Conservation (phyloP, 1,139 yeast species). For the Suhomyces terraborum region DNA sequence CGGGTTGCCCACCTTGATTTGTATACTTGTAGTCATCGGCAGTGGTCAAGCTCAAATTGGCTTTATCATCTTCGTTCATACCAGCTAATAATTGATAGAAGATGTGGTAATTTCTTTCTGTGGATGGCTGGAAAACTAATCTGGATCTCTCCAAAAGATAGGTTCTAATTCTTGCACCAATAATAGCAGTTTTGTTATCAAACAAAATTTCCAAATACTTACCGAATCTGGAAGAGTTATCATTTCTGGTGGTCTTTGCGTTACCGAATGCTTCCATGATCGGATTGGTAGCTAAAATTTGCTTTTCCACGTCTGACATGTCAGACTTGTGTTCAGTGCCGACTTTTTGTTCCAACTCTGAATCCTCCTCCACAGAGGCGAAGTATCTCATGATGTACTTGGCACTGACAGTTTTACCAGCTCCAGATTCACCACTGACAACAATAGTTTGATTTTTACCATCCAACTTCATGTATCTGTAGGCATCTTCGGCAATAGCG, state of each 20-base stretch:
- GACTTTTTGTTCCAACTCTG: constrained; percentile 34
- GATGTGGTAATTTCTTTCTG: constrained; percentile 92
- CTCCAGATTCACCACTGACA: constrained; percentile 98
- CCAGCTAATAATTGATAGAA: constrained; percentile 91
- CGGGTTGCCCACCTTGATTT: constrained; percentile 84
- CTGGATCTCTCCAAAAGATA: constrained; percentile 91
- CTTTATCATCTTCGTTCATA: constrained; percentile 59
- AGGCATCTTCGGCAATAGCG: constrained; percentile 99
- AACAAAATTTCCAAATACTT: constrained; percentile 91
- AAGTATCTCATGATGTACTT: constrained; percentile 97
- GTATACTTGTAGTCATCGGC: constrained; percentile 78
- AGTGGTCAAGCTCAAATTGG: constrained; percentile 57
- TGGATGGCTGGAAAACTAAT: constrained; percentile 85
- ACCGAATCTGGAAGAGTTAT: constrained; percentile 96
- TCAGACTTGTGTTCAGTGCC: constrained; percentile 58
- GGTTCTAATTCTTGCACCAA: constrained; percentile 93
- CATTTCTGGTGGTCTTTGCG: constrained; percentile 96
- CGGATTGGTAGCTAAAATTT: constrained; percentile 95
- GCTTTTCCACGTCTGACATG: constrained; percentile 90
- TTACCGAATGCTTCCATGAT: constrained; percentile 99
- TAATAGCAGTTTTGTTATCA: constrained; percentile 69
- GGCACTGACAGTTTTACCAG: constrained; percentile 97
- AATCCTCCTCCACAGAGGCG: constrained; percentile 84
- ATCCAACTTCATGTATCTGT: constrained; percentile 88
- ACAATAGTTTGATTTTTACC: constrained; percentile 90